Evolutionary conservation across 768 basidiomycete genomes (phyloP), one percentile per base, ranked within the genome.

Genomic region (Gelatoporia subvermispora): DNA sequence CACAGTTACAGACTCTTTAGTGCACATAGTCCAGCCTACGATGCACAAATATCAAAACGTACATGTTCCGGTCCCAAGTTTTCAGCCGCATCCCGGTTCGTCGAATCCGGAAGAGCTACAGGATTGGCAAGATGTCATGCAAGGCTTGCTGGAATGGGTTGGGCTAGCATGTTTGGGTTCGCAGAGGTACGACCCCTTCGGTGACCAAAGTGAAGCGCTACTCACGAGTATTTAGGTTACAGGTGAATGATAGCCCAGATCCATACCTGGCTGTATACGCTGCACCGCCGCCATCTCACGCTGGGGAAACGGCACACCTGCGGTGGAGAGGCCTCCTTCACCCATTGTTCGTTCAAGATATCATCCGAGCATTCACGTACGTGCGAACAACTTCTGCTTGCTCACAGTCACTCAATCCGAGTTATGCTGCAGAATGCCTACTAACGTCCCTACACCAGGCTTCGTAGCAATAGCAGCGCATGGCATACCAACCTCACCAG

Each of bases 191-290:
- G 60, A n/a, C n/a, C n/a, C n/a, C n/a, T n/a, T n/a, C n/a, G 31
- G 35, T 7, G 15, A 17, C n/a, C 24, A 17, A 20, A 10, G 13
- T 48, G 28, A 35, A 40, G 20, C 10, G 1, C 34, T 11, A 35
- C 39, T n/a, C n/a, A n/a, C n/a, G n/a, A n/a, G n/a, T n/a, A n/a
- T 40, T n/a, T 51, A 89, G 87, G 56, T 60, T 89, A 4, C 62
- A 69, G 34, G 77, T 70, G 3, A 79, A 79, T 55, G 85, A 88
- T 55, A 74, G 78, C 40, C 78, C 80, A 22, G 82, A 87, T 53
- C 80, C 86, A 9, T 88, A 78, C 51, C 72, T 88, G 9, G 79
- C 84, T 1, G 68, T 85, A 9, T 89, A 88, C 60, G 74, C 77
- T 18, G 65, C 73, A 2, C 84, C 84, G 0, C 47, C 64, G 2